Conservation (phyloP, 116 monocot species). For the Papilionanthe hybrid region DNA sequence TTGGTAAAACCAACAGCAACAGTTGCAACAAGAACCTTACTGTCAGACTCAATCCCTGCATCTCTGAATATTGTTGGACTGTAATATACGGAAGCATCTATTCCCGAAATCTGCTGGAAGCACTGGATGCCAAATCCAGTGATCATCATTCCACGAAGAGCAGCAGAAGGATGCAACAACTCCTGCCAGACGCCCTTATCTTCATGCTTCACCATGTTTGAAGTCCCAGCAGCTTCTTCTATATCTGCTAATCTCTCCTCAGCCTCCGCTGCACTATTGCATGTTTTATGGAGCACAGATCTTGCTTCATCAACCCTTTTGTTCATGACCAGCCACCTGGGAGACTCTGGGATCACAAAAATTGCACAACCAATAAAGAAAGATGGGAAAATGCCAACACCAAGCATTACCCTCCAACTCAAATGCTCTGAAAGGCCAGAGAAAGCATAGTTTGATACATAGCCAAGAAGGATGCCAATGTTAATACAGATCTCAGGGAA, state of each 20-base stretch:
- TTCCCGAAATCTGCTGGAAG: slow-evolving; percentile 92
- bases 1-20: slow-evolving; percentile 91
- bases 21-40: slow-evolving; percentile 70
- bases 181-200: slow-evolving; percentile 59
- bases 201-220: slow-evolving; percentile 20
- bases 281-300: slow-evolving; percentile 54
- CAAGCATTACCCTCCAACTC: slow-evolving; percentile 93
- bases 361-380: slow-evolving; percentile 70
- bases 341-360: slow-evolving; percentile 84
- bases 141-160: slow-evolving; percentile 68
- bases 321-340: slow-evolving; percentile 87
- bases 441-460: slow-evolving; percentile 86
- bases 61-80: slow-evolving; percentile 86
- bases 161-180: slow-evolving; percentile 65
- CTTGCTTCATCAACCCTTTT: slow-evolving; percentile 66
- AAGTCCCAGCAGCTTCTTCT: slow-evolving; percentile 39
- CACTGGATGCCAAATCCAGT: slow-evolving; percentile 83
- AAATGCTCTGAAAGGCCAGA: slow-evolving; percentile 68
- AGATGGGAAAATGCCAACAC: slow-evolving; percentile 84
- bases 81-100: slow-evolving; percentile 92
- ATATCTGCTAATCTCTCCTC: slow-evolving; percentile 65
- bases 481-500: slow-evolving; percentile 97
- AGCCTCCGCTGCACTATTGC: slow-evolving; percentile 52
- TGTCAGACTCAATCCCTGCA: slow-evolving; percentile 74
- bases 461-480: slow-evolving; percentile 84